Evolutionary conservation across 208 protist species (phyloP).

Genomic region (Leishmania mexicana): DNA sequence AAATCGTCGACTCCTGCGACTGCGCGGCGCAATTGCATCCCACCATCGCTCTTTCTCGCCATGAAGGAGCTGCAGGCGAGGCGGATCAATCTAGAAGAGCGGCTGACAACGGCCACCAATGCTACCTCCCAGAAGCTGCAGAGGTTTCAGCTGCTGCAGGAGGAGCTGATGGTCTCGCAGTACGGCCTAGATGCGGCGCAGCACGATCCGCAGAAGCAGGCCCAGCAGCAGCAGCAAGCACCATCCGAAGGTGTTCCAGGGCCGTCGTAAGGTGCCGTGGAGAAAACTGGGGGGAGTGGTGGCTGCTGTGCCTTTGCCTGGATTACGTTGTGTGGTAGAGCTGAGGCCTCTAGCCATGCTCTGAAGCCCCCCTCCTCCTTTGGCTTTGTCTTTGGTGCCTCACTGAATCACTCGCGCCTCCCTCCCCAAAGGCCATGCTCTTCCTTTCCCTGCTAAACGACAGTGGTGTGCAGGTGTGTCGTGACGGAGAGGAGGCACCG

Average conservation of each 20-base stretch:
- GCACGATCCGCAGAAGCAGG: neutral
- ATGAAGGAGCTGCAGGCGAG: constrained; percentile 32
- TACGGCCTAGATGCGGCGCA: constrained; percentile 41
- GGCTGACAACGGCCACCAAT: constrained; percentile 18
- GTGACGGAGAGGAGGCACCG: no score
- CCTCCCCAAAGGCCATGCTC: no score
- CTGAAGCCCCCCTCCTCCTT: neutral
- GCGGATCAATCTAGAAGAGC: constrained; percentile 40
- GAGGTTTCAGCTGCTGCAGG: constrained; percentile 50
- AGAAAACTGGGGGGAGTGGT: neutral
- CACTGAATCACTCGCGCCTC: neutral
- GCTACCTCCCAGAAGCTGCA: constrained; percentile 30
- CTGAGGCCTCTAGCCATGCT: neutral
- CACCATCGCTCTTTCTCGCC: constrained; percentile 5
- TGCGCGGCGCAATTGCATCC: constrained; percentile 8
- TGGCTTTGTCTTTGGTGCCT: neutral
- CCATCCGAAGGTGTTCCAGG: neutral
- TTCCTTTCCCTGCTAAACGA: neutral
- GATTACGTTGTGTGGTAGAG: neutral
- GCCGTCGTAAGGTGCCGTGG: constrained; percentile 1
- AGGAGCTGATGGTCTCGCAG: constrained; percentile 41
- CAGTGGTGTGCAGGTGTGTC: neutral
- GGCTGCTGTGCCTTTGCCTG: constrained; percentile 2
- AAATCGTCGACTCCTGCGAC: neutral
- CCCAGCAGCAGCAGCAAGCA: neutral